Evolutionary conservation across 139 green algal species (phyloP), one percentile per base, ranked within the genome.

Genomic region (Tetratostichococcus sp.): DNA sequence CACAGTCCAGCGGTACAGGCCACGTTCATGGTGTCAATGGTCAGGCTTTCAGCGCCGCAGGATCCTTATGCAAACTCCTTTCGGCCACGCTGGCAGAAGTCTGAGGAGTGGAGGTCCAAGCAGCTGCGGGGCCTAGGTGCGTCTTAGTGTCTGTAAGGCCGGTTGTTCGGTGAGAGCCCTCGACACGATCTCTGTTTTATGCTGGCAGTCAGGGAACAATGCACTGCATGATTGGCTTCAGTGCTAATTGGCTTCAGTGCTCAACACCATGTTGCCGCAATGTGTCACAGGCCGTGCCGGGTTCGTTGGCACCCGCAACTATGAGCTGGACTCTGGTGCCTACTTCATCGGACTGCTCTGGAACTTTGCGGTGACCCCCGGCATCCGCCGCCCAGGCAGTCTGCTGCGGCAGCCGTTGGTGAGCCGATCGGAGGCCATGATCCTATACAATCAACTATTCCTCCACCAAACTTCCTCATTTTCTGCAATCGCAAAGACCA

Each of bases 321-420:
- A 87, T 50, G 87, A 92, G 75, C 71, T 92, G 58, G 87, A 91
- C 74, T 88, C 81, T 25, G 78, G 78, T 5, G 87, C 81, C 19
- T 92, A 92, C 74, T 92, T 83, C 42, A 65, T 92, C 25, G 80
- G 86, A 69, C 71, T 90, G 58, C 69, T 92, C 4, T 92, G 80
- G 77, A 91, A 91, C 77, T 88, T 84, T 58, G 69, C 78, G 34
- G 66, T 75, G 23, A 74, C 75, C 0, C 70, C 73, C 28, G 75
- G 42, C 14, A 35, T 88, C 1, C 79, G 85, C 70, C 34, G 34
- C 34, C 80, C 75, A 8, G 76, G 59, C 21, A 23, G 17, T n/a
- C 69, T 84, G 59, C 72, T 85, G 70, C 30, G 11, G 21, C 81
- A 82, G 43, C 70, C 84, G 1, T 19, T 81, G 0, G 35, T 50